Evolutionary conservation across 2,329 filamentous ascomycete genomes (phyloP).

Genomic region (Ophiocordyceps camponoti-saundersi): DNA sequence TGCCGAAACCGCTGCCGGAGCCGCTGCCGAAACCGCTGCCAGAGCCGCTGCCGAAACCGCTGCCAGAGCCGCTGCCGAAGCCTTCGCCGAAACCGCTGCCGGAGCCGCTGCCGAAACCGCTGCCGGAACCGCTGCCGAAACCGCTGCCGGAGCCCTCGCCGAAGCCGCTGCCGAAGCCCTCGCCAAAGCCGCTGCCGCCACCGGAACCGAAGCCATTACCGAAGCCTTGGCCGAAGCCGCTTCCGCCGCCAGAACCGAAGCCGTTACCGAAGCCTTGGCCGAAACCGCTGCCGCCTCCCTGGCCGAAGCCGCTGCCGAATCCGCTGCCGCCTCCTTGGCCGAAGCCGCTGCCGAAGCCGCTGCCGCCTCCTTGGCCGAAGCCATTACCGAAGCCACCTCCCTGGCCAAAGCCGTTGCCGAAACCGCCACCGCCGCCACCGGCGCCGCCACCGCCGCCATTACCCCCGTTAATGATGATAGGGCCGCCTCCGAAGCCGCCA

Average conservation of each 20-base stretch:
- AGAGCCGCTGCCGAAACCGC: neutral
- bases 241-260: neutral
- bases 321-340: neutral
- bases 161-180: neutral
- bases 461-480: neutral
- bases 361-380: neutral
- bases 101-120: neutral
- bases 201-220: neutral
- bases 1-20: neutral
- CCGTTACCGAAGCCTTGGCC: neutral
- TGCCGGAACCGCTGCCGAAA: neutral
- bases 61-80: neutral
- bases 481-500: neutral
- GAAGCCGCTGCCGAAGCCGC: neutral
- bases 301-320: neutral
- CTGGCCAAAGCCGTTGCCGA: neutral
- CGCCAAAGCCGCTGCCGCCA: neutral
- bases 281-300: neutral
- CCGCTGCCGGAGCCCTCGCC: neutral
- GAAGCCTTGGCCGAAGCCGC: neutral
- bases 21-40: neutral
- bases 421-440: neutral
- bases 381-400: neutral
- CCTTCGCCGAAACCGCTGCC: neutral
- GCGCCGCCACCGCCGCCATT: neutral